These are phyloP conservation scores for Mycosphaerella sp. DNA, from an alignment of 2,329 filamentous ascomycete species.

Conservation along the genomic window DNA sequence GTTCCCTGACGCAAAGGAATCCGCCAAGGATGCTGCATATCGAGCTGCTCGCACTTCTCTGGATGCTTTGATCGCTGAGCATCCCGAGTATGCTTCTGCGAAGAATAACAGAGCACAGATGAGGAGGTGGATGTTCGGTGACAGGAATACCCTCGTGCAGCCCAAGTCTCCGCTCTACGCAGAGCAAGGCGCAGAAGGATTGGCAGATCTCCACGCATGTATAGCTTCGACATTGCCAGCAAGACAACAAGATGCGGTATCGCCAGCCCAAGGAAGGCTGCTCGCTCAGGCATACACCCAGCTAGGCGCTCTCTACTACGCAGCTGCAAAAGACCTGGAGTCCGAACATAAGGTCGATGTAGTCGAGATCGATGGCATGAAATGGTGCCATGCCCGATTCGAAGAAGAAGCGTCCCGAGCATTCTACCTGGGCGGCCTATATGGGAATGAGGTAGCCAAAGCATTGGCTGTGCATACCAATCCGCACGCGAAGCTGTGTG, in stretches of 20 bases:
- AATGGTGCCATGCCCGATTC: slow-evolving; percentile 29
- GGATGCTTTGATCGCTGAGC: slow-evolving; percentile 49
- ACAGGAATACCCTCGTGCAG: slow-evolving; percentile 36
- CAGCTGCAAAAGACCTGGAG: slow-evolving; percentile 23
- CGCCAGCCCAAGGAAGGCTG: slow-evolving; percentile 58
- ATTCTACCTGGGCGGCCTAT: slow-evolving; percentile 49
- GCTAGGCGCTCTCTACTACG: slow-evolving; percentile 33
- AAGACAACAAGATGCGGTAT: slow-evolving; percentile 49
- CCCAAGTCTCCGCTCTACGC: slow-evolving; percentile 1
- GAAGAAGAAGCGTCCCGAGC: slow-evolving; percentile 52
- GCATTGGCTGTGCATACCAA: slow-evolving; percentile 55
- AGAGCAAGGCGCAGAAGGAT: slow-evolving; percentile 3
- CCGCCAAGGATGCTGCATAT: slow-evolving; percentile 20
- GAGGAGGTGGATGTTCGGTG: slow-evolving; percentile 43
- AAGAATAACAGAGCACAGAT: slow-evolving; percentile 69
- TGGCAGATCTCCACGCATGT: slow-evolving; percentile 39
- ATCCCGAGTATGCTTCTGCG: slow-evolving; percentile 64
- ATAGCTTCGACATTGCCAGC: slow-evolving; percentile 54
- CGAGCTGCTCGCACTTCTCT: slow-evolving; percentile 38
- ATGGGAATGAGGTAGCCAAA: slow-evolving; percentile 51
- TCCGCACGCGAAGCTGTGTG: slow-evolving; percentile 58
- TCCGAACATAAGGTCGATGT: slow-evolving; percentile 21
- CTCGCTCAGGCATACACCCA: slow-evolving; percentile 67
- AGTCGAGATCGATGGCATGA: slow-evolving; percentile 32
- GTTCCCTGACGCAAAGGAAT: slow-evolving; percentile 6